Evolutionary conservation across 768 basidiomycete genomes (phyloP).

Genomic region (Tricholoma hemisulphureum): DNA sequence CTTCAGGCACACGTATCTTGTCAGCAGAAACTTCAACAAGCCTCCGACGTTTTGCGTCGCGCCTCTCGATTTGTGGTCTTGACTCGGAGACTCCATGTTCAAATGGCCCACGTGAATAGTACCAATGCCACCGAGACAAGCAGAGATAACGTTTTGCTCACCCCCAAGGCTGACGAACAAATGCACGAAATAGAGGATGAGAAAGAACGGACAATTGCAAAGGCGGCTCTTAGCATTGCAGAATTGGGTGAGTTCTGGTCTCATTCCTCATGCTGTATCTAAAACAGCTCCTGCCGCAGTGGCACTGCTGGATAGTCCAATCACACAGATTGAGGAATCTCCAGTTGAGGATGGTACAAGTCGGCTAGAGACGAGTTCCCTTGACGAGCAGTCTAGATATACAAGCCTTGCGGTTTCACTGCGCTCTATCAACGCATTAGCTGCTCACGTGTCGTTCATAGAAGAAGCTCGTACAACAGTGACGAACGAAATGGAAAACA

Average conservation of each 20-base stretch:
- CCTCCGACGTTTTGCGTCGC: constrained; percentile 80
- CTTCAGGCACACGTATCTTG: constrained; percentile 69
- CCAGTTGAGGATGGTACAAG: background rate
- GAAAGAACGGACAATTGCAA: constrained; percentile 83
- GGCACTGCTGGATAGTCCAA: constrained; percentile 47
- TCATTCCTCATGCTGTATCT: background rate
- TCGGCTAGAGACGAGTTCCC: constrained; percentile 8
- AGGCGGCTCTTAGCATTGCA: constrained; percentile 92
- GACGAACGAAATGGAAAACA: constrained; percentile 84
- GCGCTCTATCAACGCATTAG: constrained; percentile 70
- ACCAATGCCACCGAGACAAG: constrained; percentile 18
- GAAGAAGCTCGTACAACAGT: constrained; percentile 69
- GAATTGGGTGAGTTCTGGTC: constrained; percentile 66
- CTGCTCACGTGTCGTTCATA: constrained; percentile 67
- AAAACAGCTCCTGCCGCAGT: constrained; percentile 33
- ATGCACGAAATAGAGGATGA: constrained; percentile 62
- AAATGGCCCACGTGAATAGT: constrained; percentile 72
- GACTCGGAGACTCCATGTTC: constrained; percentile 75
- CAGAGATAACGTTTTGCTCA: constrained; percentile 12
- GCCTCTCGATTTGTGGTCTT: constrained; percentile 84
- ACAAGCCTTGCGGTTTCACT: constrained; percentile 48
- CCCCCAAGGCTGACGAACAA: constrained; percentile 15
- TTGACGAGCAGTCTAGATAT: constrained; percentile 16
- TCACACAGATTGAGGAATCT: background rate
- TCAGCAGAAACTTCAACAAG: constrained; percentile 77